phyloP scores from a whole-genome alignment of 1,284 basidiomycete genomes.

The Rhizoctonia solani region DNA sequence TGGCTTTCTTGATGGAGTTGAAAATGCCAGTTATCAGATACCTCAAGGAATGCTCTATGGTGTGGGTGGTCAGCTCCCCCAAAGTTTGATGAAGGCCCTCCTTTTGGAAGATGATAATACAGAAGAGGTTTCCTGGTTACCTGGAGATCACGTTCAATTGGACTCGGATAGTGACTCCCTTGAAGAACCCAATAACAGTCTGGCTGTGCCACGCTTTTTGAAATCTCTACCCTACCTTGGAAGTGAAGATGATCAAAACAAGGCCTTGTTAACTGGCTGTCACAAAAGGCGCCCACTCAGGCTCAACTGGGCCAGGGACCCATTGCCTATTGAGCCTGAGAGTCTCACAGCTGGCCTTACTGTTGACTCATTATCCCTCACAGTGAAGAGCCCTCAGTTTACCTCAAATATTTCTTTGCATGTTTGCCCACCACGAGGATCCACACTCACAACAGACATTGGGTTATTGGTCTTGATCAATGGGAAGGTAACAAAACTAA shows the following conservation, averaged over 20 bases:
- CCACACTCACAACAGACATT: constrained; percentile 8
- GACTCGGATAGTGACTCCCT: too few species aligned
- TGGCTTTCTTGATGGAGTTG: too few species aligned
- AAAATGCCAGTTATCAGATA: too few species aligned
- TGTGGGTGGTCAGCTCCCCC: too few species aligned
- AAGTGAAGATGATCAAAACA: neutral
- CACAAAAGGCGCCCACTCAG: neutral
- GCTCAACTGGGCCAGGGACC: neutral
- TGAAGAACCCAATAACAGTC: neutral
- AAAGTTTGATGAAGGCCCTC: too few species aligned
- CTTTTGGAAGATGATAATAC: too few species aligned
- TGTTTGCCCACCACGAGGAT: neutral
- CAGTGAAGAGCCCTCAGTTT: neutral
- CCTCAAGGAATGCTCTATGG: too few species aligned
- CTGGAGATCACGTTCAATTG: too few species aligned
- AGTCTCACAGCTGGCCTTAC: neutral
- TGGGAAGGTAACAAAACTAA: neutral
- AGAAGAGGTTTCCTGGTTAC: too few species aligned
- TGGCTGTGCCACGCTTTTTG: neutral
- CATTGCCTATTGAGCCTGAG: neutral
- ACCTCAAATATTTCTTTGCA: neutral
- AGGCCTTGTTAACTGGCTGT: neutral
- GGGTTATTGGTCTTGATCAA: neutral
- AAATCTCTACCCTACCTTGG: neutral
- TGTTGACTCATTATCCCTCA: constrained; percentile 9